Evolutionary conservation across 805 yeast species (phyloP), one percentile per base, ranked within the genome.

Genomic region (Candida boidinii): DNA sequence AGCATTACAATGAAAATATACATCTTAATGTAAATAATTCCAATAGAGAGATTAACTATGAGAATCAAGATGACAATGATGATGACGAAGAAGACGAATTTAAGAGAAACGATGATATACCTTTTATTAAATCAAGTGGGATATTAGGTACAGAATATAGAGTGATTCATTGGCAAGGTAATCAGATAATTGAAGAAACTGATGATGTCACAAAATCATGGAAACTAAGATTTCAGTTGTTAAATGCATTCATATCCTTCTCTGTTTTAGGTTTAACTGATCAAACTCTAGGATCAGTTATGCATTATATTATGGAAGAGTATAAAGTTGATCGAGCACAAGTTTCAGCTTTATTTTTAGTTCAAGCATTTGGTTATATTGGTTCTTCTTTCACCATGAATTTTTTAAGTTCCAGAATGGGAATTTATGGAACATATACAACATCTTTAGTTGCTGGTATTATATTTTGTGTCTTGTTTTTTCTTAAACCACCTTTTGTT

Each of bases 241-340:
- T 55, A 0, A 48, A 65, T 0, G 49, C 64, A 1, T 68, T 58
- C 37, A 25, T 54, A 17, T 47, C 62, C 1, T 68, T 75, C 43
- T 46, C 63, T 2, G 45, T 73, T 2, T 51, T 71, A 37, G 86
- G 86, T 0, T 46, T 77, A 19, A 62, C 67, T 5, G 85, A 79
- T 42, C 80, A 77, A 47, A 61, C 79, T 0, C 50, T 75, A 13
- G 85, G 85, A 0, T 66, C 82, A 0, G 46, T 77, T 25, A 58
- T 79, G 38, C 79, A 81, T 2, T 55, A 64, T 24, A 40, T 76
- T 12, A 66, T 73, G 34, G 49, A 46, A 4, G 53, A 69, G 30
- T 78, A 75, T 47, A 20, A 54, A 2, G 60, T 76, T 5, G 56
- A 67, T 39, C 72, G 79, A 41, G 51, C 69, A 1, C 56, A 59